Conservation (phyloP, 768 basidiomycete species). For the Panus rudis region DNA sequence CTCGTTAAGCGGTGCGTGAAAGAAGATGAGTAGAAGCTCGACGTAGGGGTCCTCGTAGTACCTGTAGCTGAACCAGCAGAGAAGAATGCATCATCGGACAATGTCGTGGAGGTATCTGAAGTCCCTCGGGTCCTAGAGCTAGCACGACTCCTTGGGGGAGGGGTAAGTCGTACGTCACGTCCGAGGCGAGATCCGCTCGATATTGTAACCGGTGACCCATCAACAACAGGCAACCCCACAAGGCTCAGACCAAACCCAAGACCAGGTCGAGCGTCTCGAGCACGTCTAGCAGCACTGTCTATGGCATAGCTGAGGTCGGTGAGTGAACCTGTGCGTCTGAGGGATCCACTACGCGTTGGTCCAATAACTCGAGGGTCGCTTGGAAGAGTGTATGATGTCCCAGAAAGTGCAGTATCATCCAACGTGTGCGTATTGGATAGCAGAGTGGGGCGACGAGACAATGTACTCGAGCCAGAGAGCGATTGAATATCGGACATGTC, state of each 20-base stretch:
- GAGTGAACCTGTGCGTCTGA: conserved; percentile 65
- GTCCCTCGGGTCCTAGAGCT: conserved; percentile 17
- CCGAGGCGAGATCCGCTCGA: conserved; percentile 54
- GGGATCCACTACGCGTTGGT: conserved; percentile 51
- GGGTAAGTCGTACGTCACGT: conserved; percentile 36
- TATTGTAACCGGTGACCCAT: conserved; percentile 63
- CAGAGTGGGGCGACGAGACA: conserved; percentile 40
- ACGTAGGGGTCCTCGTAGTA: conserved; percentile 24
- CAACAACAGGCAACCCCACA: conserved; percentile 33
- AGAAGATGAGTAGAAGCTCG: conserved; percentile 33
- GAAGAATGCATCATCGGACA: conserved; percentile 43
- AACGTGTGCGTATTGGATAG: conserved; percentile 57
- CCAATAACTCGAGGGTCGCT: conserved; percentile 70
- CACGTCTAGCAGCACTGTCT: conserved; percentile 35
- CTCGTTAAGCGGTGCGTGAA: conserved; percentile 20
- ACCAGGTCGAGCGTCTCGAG: conserved; percentile 35
- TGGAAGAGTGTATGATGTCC: conserved; percentile 61
- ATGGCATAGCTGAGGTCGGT: conserved; percentile 67
- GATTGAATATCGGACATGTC: conserved; percentile 61
- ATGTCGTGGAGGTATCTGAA: conserved; percentile 21
- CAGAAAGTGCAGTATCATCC: conserved; percentile 66
- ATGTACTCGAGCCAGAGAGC: conserved; percentile 36
- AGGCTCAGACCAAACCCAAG: conserved; percentile 39
- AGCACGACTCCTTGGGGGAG: conserved; percentile 36
- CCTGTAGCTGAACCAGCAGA: conserved; percentile 32